These are phyloP conservation scores for Penstemon barbatus DNA, from an alignment of 257 asterid species.

Conservation along the genomic window DNA sequence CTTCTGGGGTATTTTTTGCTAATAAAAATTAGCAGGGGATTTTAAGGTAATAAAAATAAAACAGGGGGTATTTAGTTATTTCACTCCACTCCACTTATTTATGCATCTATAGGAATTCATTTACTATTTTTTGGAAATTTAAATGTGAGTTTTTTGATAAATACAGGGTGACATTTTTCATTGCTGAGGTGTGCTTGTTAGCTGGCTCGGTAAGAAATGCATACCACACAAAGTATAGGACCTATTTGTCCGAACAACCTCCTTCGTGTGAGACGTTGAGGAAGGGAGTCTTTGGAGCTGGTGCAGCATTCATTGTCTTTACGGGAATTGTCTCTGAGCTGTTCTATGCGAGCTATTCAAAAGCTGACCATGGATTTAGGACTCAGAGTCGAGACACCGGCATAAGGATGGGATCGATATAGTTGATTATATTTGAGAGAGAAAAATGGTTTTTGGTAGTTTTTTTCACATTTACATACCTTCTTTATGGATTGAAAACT, in stretches of 20 bases:
- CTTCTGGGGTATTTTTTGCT: too few species aligned
- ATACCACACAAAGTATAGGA: conserved; percentile 69
- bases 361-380: conserved; percentile 42
- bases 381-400: conserved; percentile 56
- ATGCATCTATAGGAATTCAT: background rate
- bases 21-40: too few species aligned
- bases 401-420: conserved; percentile 64
- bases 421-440: background rate
- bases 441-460: background rate
- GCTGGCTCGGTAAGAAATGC: conserved; percentile 81
- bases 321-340: conserved; percentile 72
- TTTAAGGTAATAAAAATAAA: too few species aligned
- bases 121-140: background rate
- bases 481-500: background rate
- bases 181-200: conserved; percentile 76
- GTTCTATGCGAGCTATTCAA: conserved; percentile 63
- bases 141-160: background rate
- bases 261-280: conserved; percentile 82
- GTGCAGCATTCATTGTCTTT: conserved; percentile 74
- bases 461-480: background rate
- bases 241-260: conserved; percentile 41
- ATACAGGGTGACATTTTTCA: conserved; percentile 60
- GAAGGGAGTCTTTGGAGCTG: conserved; percentile 84
- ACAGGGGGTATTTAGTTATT: too few species aligned
- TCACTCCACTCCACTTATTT: background rate